Evolutionary conservation across 2,329 filamentous ascomycete species (phyloP).

Genomic region (Penicillium sp.): DNA sequence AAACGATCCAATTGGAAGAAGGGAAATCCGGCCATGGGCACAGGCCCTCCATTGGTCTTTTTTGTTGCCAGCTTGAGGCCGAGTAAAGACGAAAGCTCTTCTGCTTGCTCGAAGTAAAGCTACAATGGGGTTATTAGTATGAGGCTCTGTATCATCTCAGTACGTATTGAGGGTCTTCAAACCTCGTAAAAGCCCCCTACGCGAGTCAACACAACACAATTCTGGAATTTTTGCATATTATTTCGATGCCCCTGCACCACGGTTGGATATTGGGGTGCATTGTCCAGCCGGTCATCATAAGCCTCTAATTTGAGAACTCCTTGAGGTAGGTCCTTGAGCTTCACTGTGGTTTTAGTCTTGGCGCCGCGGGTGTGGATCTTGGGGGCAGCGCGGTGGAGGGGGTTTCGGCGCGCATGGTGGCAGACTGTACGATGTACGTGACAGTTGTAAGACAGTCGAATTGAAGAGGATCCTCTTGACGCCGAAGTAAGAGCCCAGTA

Average conservation of each 20-base stretch:
- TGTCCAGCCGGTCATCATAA: conserved; percentile 46
- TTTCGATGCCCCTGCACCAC: conserved; percentile 82
- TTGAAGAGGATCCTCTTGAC: background rate
- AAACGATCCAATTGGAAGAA: conserved; percentile 91
- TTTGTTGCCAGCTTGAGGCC: conserved; percentile 84
- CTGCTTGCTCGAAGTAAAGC: conserved; percentile 94
- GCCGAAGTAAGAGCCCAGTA: conserved; percentile 10
- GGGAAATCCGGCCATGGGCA: conserved; percentile 94
- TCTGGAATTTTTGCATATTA: conserved; percentile 87
- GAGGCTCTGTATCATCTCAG: background rate
- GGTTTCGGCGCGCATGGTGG: conserved; percentile 31
- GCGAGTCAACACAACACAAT: conserved; percentile 87
- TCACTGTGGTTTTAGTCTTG: conserved; percentile 41
- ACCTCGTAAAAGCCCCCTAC: conserved; percentile 95
- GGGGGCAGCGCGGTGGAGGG: conserved; percentile 18
- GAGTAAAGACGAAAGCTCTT: conserved; percentile 81
- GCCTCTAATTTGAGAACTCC: conserved; percentile 52
- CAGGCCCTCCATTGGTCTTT: conserved; percentile 74
- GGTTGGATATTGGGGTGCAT: conserved; percentile 72
- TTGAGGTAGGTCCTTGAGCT: conserved; percentile 57
- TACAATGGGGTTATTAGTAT: conserved; percentile 21
- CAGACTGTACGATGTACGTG: conserved; percentile 31
- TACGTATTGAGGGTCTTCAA: conserved; percentile 12
- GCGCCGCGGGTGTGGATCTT: conserved; percentile 27
- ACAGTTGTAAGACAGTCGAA: conserved; percentile 18